Evolutionary conservation across 176 grass and related monocot species (phyloP).

Genomic region (Triticum monococcum): DNA sequence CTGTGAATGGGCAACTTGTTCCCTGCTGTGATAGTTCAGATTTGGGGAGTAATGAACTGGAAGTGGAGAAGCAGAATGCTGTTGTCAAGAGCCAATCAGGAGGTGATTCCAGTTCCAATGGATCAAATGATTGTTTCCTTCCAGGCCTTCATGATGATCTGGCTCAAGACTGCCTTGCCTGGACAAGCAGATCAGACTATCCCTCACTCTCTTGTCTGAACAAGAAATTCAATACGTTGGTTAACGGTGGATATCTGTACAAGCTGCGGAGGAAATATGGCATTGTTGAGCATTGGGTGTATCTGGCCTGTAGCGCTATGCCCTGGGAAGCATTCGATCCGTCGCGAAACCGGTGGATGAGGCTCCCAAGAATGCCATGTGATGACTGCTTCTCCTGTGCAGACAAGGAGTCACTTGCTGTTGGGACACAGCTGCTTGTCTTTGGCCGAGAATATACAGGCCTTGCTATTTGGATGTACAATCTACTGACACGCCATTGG

Average conservation of each 20-base stretch:
- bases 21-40: constrained; percentile 31
- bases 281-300: constrained; percentile 85
- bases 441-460: constrained; percentile 82
- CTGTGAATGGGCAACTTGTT: constrained; percentile 29
- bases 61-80: constrained; percentile 48
- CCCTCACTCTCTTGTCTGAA: constrained; percentile 71
- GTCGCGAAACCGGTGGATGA: constrained; percentile 73
- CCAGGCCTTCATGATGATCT: constrained; percentile 81
- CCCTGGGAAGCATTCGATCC: constrained; percentile 95
- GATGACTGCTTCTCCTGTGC: constrained; percentile 87
- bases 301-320: constrained; percentile 80
- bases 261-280: constrained; percentile 64
- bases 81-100: constrained; percentile 36
- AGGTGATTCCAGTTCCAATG: constrained; percentile 36
- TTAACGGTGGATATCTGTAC: constrained; percentile 79
- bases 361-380: constrained; percentile 78
- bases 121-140: constrained; percentile 73
- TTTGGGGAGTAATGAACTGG: constrained; percentile 40
- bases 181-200: constrained; percentile 83
- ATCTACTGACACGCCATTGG: constrained; percentile 59
- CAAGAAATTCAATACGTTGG: constrained; percentile 75
- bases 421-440: constrained; percentile 88
- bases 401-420: constrained; percentile 91
- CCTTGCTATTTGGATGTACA: constrained; percentile 93
- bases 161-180: constrained; percentile 74